Percentiles rank a stretch among this genome's conserved stretches.
These are phyloP conservation scores for Auriscalpium vulgare DNA, from an alignment of 768 basidiomycete species.

Conservation along the genomic window DNA sequence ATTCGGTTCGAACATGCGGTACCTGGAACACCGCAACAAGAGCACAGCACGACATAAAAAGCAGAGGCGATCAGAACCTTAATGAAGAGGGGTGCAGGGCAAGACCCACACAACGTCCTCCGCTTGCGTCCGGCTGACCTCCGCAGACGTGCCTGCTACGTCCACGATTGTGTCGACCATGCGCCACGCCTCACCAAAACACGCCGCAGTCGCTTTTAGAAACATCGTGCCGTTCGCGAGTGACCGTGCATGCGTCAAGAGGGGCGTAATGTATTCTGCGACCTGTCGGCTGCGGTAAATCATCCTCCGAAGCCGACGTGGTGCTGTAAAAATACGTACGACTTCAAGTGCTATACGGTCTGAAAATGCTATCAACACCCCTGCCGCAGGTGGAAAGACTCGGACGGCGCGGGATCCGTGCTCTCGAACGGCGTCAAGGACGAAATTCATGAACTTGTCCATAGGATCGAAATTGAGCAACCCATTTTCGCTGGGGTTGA, in stretches of 20 bases:
- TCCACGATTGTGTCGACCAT: conserved; percentile 72
- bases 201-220: conserved; percentile 81
- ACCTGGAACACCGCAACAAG: conserved; percentile 37
- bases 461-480: conserved; percentile 84
- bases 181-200: conserved; percentile 81
- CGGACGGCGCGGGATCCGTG: conserved; percentile 77
- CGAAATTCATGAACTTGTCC: conserved; percentile 78
- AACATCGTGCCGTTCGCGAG: conserved; percentile 57
- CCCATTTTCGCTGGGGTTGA: conserved; percentile 16
- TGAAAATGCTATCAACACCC: conserved; percentile 74
- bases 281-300: conserved; percentile 38
- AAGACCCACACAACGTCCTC: conserved; percentile 77
- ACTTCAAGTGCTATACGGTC: conserved; percentile 84
- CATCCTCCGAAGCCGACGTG: neutral
- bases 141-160: conserved; percentile 35
- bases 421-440: conserved; percentile 55
- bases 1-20: conserved; percentile 89
- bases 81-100: neutral
- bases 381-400: conserved; percentile 77
- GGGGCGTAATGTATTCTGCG: conserved; percentile 75
- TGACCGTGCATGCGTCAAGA: conserved; percentile 72
- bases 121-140: conserved; percentile 43
- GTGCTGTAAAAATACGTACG: conserved; percentile 32
- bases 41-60: conserved; percentile 2
- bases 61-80: neutral